Base-by-base conservation (phyloP, 345 rosid species). In the Euphorbia lathyris region DNA sequence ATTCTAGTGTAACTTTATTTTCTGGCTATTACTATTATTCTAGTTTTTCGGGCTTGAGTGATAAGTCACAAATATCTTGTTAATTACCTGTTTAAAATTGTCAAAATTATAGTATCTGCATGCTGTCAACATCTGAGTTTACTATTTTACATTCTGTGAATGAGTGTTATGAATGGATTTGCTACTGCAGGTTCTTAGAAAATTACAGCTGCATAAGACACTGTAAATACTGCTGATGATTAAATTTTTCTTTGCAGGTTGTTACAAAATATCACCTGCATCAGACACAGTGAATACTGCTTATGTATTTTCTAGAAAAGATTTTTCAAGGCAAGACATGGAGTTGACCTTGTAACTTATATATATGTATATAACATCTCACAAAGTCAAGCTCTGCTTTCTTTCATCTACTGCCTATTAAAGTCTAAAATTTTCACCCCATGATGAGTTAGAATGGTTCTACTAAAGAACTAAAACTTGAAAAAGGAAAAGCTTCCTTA, bases 271-370 rank as follows among this genome's bases (percentile, higher is more conserved):
- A 19, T 83, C 91, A 61, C 65, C 92, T 38, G 69, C 86, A 59
- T 82, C 94, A 14, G 89, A 84, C 63, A 77, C 92, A 45, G 74
- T 86, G 58, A 95, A 95, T 74, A 86, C 96, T 50, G 84, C 96
- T 36, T 95, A 90, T 66, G 69, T 86, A 73, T 85, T 95, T 76
- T 95, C 99, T 69, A 85, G 97, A 70, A 92, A 82, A 76, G 96
- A 90, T 81, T 86, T 95, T 72, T 88, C 99, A 72, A 90, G 98
- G 99, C 83, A 84, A 80, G 74, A 50, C 30, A 19, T 29, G n/a
- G 29, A 29, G n/a, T 51, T 65, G 23, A 48, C 27, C 52, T 48
- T 29, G 36, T 25, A 58, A 34, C 50, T 47, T 65, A 13, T 48
- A 20, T 26, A 19, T 60, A n/a, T 59, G 10, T 38, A 19, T 60